phyloP scores from a whole-genome alignment of 2,329 filamentous ascomycete species.

The Myriosclerotinia curreyana region DNA sequence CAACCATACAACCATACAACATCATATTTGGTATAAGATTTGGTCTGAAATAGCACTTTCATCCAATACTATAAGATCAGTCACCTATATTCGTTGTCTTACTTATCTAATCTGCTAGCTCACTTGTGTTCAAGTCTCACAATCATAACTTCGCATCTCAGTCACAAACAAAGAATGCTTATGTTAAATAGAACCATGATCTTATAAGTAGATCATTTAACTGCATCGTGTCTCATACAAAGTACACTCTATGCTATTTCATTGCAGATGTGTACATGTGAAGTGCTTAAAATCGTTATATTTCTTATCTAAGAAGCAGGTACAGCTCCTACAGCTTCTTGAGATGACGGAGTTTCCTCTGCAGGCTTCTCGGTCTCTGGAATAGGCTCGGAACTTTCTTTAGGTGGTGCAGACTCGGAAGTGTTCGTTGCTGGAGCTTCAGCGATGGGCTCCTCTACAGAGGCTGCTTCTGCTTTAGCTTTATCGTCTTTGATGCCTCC shows the following conservation, averaged over 20 bases:
- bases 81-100: no score
- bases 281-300: slow-evolving; percentile 3
- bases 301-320: slow-evolving; percentile 32
- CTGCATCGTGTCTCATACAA: slow-evolving; percentile 5
- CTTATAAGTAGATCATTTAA: slow-evolving; percentile 1
- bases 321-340: slow-evolving; percentile 30
- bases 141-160: background rate
- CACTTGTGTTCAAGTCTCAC: background rate
- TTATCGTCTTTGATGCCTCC: slow-evolving; percentile 33
- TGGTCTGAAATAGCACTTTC: no score
- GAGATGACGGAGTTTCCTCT: slow-evolving; percentile 23
- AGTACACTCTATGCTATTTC: slow-evolving; percentile 8
- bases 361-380: slow-evolving; percentile 13
- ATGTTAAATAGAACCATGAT: background rate
- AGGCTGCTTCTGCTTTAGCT: slow-evolving; percentile 24
- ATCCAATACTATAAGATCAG: no score
- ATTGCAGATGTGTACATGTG: slow-evolving; percentile 16
- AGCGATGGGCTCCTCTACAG: slow-evolving; percentile 22
- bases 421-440: background rate
- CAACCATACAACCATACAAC: no score
- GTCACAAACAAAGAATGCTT: background rate
- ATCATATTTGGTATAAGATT: no score
- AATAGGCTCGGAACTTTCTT: background rate
- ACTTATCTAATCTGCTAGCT: no score
- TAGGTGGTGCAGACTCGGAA: slow-evolving; percentile 4